Evolutionary conservation across 2,329 filamentous ascomycete species (phyloP), one percentile per base, ranked within the genome.

Genomic region (Metarhizium brunneum): DNA sequence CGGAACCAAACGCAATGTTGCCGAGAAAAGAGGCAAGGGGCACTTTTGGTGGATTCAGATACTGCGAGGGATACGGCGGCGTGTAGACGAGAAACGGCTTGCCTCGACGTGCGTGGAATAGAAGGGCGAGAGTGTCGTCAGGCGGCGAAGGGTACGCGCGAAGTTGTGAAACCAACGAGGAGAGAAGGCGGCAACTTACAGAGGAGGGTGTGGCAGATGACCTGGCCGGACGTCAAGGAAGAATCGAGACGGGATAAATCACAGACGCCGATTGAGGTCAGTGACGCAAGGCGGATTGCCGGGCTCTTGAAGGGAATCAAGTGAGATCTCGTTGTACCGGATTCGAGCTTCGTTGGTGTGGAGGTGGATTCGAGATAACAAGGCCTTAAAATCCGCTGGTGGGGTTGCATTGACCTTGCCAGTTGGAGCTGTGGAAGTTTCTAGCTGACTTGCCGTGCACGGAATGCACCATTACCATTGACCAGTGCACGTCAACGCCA

Each of bases 361-460:
- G 11, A 14, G n/a, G 13, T 43, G 40, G 40, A 43, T 20, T 18
- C n/a, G 42, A 45, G 42, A 10, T 20, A 10, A 7, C 18, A 8
- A 11, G 42, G 7, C 38, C 2, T 40, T 40, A 16, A 50, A 35
- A 50, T 11, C 8, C 49, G 2, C 38, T 47, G 55, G 52, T 54
- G 52, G 52, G 53, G 55, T 54, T 53, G 51, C 14, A 6, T 25
- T 25, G 20, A 25, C 32, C 36, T 36, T 25, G 6, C 47, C 32
- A 35, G 45, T 50, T 32, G 47, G 56, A 47, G 50, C 48, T 56
- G 55, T 62, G 60, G 62, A 63, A 63, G 58, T 58, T 59, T 59
- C 60, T 63, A 62, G 61, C 57, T 47, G 43, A 47, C 43, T n/a
- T 11, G 25, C 32, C 7, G 10, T 35, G 32, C 32, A 11, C 32